Conservation (phyloP, 257 asterid species). For the Cordia subcordata region DNA sequence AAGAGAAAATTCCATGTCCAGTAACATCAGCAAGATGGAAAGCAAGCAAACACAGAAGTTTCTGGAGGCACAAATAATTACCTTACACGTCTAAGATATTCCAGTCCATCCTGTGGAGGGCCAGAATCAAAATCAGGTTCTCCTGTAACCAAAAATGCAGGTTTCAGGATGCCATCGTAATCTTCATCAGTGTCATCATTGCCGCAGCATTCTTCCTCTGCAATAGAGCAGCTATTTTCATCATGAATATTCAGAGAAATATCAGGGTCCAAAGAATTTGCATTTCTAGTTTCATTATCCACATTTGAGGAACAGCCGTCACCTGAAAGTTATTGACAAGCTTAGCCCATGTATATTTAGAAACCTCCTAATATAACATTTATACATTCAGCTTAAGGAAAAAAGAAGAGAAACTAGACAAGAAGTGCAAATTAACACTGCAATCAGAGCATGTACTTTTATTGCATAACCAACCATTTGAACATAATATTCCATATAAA, state of each 20-base stretch:
- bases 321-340: constrained; percentile 31
- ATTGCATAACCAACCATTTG: neutral
- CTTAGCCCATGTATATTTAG: constrained; percentile 8
- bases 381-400: neutral
- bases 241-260: constrained; percentile 21
- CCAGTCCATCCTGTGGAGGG: constrained; percentile 93
- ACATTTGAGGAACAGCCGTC: constrained; percentile 26
- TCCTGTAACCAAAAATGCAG: constrained; percentile 73
- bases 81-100: constrained; percentile 98
- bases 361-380: neutral
- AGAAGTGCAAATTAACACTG: neutral
- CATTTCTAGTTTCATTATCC: constrained; percentile 21
- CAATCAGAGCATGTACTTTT: neutral
- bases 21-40: neutral
- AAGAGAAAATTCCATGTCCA: neutral
- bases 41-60: neutral
- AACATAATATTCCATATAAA: constrained; percentile 5
- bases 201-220: constrained; percentile 38
- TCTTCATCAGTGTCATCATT: constrained; percentile 80
- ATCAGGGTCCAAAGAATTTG: constrained; percentile 29
- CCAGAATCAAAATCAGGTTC: constrained; percentile 96
- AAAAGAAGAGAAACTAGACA: neutral
- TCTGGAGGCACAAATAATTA: constrained; percentile 22
- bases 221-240: constrained; percentile 31
- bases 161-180: constrained; percentile 66